Conservation (phyloP, 73 alveolate species). For the Durusdinium trenchii region DNA sequence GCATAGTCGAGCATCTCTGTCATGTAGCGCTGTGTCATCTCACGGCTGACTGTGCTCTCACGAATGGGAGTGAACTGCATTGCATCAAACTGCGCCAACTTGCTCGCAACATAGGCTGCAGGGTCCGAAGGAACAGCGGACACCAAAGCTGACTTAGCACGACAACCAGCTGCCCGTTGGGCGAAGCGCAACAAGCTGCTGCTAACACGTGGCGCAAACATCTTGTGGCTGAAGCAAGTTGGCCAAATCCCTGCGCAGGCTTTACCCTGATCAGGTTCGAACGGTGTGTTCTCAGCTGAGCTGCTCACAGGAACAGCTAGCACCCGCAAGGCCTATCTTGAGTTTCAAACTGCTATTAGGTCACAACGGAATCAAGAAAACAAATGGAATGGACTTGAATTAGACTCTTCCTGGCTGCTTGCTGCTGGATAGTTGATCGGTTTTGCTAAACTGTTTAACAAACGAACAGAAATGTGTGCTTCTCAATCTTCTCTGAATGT, state of each 20-base stretch:
- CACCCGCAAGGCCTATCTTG: conserved; percentile 61
- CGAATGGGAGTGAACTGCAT: conserved; percentile 91
- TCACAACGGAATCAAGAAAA: background rate
- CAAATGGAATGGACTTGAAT: background rate
- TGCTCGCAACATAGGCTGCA: conserved; percentile 78
- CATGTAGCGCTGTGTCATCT: conserved; percentile 95
- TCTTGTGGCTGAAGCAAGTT: conserved; percentile 12
- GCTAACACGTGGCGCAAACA: conserved; percentile 20
- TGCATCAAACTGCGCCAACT: conserved; percentile 87
- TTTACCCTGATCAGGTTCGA: conserved; percentile 95
- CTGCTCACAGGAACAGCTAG: conserved; percentile 83
- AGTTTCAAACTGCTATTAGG: background rate
- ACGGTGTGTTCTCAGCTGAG: conserved; percentile 93
- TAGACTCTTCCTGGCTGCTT: too few species aligned
- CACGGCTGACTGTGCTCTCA: conserved; percentile 66
- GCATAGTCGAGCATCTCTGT: conserved; percentile 85
- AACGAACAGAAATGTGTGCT: background rate
- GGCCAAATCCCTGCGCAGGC: conserved; percentile 95
- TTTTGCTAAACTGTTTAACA: too few species aligned
- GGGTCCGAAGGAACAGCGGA: conserved; percentile 84
- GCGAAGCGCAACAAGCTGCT: conserved; percentile 66
- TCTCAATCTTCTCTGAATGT: too few species aligned
- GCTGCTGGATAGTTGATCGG: too few species aligned
- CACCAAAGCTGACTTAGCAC: conserved; percentile 93
- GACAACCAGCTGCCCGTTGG: conserved; percentile 67